Conservation (phyloP, 768 basidiomycete genomes). For the Macrolepiota dolichaula region DNA sequence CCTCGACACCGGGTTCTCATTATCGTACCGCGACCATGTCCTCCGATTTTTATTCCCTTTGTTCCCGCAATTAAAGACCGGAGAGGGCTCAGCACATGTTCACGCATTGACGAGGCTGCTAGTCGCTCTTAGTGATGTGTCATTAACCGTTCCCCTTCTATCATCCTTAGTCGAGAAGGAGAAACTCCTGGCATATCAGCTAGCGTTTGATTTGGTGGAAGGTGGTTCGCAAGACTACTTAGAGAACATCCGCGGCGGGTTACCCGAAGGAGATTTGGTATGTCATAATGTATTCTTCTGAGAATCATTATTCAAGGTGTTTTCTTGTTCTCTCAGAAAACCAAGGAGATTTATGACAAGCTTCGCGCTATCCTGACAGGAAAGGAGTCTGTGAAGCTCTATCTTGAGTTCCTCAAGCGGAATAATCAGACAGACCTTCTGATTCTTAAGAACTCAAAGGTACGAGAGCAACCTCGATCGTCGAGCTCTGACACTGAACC, state of each 20-base stretch:
- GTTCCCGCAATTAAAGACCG: slow-evolving; percentile 73
- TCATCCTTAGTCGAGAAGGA: slow-evolving; percentile 68
- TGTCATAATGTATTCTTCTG: slow-evolving; percentile 17
- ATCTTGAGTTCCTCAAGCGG: slow-evolving; percentile 92
- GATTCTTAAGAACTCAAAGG: slow-evolving; percentile 92
- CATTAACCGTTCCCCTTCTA: slow-evolving; percentile 72
- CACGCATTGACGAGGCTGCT: slow-evolving; percentile 85
- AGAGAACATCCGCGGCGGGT: slow-evolving; percentile 63
- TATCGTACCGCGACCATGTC: slow-evolving; percentile 81
- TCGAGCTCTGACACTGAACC: slow-evolving; percentile 5
- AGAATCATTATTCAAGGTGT: slow-evolving; percentile 7
- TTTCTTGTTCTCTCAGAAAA: slow-evolving; percentile 36
- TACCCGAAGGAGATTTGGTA: slow-evolving; percentile 70
- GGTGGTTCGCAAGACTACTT: slow-evolving; percentile 93
- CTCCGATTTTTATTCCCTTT: slow-evolving; percentile 79
- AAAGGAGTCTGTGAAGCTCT: slow-evolving; percentile 87
- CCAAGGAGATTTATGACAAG: slow-evolving; percentile 65
- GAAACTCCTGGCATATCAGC: slow-evolving; percentile 84
- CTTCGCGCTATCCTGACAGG: slow-evolving; percentile 84
- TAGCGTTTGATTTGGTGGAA: slow-evolving; percentile 94
- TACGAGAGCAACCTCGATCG: slow-evolving; percentile 21
- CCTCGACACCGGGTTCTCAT: slow-evolving; percentile 84
- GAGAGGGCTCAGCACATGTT: slow-evolving; percentile 71
- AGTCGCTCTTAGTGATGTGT: slow-evolving; percentile 82
- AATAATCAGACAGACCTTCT: slow-evolving; percentile 92